A percentile compares a stretch with the other conserved stretches of the same genome.
phyloP scores from a whole-genome alignment of 2,329 filamentous ascomycete species.

The Alternaria consortialis region DNA sequence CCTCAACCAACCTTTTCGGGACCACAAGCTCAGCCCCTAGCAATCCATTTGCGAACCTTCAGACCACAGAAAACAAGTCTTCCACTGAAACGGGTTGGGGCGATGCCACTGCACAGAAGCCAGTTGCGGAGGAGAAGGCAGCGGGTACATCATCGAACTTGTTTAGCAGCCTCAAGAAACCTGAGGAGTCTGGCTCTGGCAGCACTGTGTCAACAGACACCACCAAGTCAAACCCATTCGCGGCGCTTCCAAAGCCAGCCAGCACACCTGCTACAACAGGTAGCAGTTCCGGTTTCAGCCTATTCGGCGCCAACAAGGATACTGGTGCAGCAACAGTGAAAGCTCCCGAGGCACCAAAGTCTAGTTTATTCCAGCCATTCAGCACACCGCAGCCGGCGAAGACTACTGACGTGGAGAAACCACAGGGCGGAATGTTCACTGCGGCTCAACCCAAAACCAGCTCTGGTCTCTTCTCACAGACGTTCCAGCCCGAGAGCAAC shows the following conservation, averaged over 20 bases:
- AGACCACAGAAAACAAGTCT: slow-evolving; percentile 16
- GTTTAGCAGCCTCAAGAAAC: slow-evolving; percentile 31
- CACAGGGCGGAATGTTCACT: slow-evolving; percentile 27
- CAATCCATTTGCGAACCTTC: slow-evolving; percentile 28
- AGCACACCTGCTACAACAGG: slow-evolving; percentile 13
- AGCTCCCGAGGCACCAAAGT: slow-evolving; percentile 25
- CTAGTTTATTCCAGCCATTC: slow-evolving; percentile 32
- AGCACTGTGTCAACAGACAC: slow-evolving; percentile 23
- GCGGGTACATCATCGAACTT: slow-evolving; percentile 22
- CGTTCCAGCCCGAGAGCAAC: slow-evolving; percentile 24
- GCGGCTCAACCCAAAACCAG: slow-evolving; percentile 33
- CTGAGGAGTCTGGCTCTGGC: slow-evolving; percentile 5
- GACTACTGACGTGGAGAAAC: slow-evolving; percentile 23
- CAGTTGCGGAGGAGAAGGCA: slow-evolving; percentile 21
- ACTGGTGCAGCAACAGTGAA: slow-evolving; percentile 13
- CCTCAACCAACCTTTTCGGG: slow-evolving; percentile 25
- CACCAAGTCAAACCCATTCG: slow-evolving; percentile 33
- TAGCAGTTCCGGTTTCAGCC: slow-evolving; percentile 17
- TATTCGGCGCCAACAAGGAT: slow-evolving; percentile 30
- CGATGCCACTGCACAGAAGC: slow-evolving; percentile 18
- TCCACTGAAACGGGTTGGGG: slow-evolving; percentile 17
- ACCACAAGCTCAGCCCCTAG: slow-evolving; percentile 1
- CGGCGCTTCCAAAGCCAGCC: slow-evolving; percentile 26
- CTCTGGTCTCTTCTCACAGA: slow-evolving; percentile 30
- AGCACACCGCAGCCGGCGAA: slow-evolving; percentile 36